phyloP scores from a whole-genome alignment of 169 alveolate species.

The Blepharisma undulans region DNA sequence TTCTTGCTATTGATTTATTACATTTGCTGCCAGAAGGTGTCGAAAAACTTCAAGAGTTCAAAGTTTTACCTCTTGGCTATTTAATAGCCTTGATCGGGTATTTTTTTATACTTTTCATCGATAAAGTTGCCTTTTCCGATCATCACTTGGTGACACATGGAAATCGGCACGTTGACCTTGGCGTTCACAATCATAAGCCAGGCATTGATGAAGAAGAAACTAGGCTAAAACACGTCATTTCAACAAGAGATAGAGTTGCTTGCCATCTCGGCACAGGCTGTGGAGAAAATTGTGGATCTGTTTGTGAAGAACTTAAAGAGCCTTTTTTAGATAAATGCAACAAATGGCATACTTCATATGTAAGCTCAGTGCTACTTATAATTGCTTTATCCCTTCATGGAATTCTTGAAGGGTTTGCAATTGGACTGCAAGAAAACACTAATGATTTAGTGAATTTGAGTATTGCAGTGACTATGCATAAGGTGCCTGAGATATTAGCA shows the following conservation, averaged over 20 bases:
- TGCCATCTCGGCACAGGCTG: neutral
- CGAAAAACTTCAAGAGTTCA: neutral
- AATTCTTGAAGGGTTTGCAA: slow-evolving; percentile 29
- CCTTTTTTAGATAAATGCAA: neutral
- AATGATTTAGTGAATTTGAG: neutral
- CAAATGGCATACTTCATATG: neutral
- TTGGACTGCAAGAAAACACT: neutral
- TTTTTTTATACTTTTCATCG: slow-evolving; percentile 1
- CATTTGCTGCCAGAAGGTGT: slow-evolving; percentile 61
- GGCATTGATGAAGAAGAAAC: slow-evolving; percentile 21
- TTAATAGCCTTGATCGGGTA: neutral
- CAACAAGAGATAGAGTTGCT: neutral
- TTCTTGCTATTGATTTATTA: slow-evolving; percentile 60
- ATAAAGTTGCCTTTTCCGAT: neutral
- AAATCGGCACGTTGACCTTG: slow-evolving; percentile 17
- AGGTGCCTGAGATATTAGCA: slow-evolving; percentile 15
- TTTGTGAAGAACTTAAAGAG: slow-evolving; percentile 27
- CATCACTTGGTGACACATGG: slow-evolving; percentile 28
- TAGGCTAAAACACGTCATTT: slow-evolving; percentile 6
- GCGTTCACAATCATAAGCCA: neutral
- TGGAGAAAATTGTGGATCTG: slow-evolving; percentile 5
- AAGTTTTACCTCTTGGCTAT: neutral
- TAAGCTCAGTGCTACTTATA: neutral
- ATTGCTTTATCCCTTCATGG: slow-evolving; percentile 18
- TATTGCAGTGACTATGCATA: slow-evolving; percentile 6